Percentiles rank a stretch among this genome's conserved stretches.
phyloP scores from a whole-genome alignment of 164 flowering plant species.

The Aristolochia californica region DNA sequence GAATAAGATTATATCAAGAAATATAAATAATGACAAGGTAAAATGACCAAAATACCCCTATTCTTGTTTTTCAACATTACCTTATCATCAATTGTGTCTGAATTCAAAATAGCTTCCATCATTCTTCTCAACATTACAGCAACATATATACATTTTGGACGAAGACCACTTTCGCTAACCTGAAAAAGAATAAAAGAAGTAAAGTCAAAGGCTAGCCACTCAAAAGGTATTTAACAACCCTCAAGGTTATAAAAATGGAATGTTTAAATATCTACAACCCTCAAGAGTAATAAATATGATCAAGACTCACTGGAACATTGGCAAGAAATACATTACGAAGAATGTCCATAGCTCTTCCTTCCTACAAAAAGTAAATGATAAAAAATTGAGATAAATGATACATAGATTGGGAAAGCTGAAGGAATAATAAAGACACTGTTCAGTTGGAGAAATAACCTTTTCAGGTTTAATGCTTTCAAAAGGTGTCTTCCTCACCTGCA shows the following conservation, averaged over 20 bases:
- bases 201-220: neutral
- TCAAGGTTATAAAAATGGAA: neutral
- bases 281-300: neutral
- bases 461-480: neutral
- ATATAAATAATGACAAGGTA: too few relatives aligned
- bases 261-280: too few relatives aligned
- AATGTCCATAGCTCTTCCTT: constrained; percentile 39
- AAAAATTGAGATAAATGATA: neutral
- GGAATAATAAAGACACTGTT: neutral
- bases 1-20: too few relatives aligned
- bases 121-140: constrained; percentile 93
- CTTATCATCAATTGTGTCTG: constrained; percentile 94
- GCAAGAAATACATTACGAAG: constrained; percentile 74
- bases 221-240: too few relatives aligned
- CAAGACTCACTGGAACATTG: constrained; percentile 63
- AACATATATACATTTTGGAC: constrained; percentile 82
- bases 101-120: constrained; percentile 81
- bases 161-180: constrained; percentile 54
- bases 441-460: neutral
- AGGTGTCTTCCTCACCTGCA: constrained; percentile 16
- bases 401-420: neutral
- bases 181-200: constrained; percentile 9
- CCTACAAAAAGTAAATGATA: constrained; percentile 19
- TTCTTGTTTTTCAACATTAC: constrained; percentile 24
- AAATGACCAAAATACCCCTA: too few relatives aligned